Evolutionary conservation across 257 asterid species (phyloP).

Genomic region (Jacaranda copaia): DNA sequence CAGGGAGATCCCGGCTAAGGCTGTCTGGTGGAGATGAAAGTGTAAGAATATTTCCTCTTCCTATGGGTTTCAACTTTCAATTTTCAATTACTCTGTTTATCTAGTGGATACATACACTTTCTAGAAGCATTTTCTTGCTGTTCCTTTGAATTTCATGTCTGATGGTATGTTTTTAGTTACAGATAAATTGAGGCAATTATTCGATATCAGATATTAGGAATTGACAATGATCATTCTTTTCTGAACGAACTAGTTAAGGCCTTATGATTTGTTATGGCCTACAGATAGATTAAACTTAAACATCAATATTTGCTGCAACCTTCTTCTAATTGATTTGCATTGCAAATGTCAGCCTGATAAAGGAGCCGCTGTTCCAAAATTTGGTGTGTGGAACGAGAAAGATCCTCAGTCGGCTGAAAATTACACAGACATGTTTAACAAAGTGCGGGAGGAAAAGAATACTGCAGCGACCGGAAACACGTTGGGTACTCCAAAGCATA

Average conservation of each 20-base stretch:
- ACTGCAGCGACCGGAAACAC: slow-evolving; percentile 40
- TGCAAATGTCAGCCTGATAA: slow-evolving; percentile 50
- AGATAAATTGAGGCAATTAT: too few relatives aligned
- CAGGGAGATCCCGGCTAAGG: slow-evolving; percentile 46
- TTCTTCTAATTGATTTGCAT: slow-evolving; percentile 3
- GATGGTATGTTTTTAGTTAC: too few relatives aligned
- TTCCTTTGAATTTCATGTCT: neutral
- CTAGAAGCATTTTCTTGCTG: neutral
- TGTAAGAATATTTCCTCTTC: slow-evolving; percentile 37
- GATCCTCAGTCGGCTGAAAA: slow-evolving; percentile 72
- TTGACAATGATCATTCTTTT: too few relatives aligned
- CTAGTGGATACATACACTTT: neutral
- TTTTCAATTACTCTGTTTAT: neutral
- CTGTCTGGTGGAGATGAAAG: slow-evolving; percentile 41
- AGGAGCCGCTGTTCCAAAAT: slow-evolving; percentile 75
- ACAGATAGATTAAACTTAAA: neutral
- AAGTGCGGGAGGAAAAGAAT: slow-evolving; percentile 57
- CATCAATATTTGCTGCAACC: too few relatives aligned
- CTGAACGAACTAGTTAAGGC: too few relatives aligned
- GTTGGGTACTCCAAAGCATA: slow-evolving; percentile 41
- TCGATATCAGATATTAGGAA: too few relatives aligned
- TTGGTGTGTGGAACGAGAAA: slow-evolving; percentile 79
- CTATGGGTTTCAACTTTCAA: neutral
- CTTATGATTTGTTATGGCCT: too few relatives aligned
- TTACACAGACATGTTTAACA: slow-evolving; percentile 66